Evolutionary conservation across 2,329 filamentous ascomycete genomes (phyloP).

Genomic region (Penicillium sp.): DNA sequence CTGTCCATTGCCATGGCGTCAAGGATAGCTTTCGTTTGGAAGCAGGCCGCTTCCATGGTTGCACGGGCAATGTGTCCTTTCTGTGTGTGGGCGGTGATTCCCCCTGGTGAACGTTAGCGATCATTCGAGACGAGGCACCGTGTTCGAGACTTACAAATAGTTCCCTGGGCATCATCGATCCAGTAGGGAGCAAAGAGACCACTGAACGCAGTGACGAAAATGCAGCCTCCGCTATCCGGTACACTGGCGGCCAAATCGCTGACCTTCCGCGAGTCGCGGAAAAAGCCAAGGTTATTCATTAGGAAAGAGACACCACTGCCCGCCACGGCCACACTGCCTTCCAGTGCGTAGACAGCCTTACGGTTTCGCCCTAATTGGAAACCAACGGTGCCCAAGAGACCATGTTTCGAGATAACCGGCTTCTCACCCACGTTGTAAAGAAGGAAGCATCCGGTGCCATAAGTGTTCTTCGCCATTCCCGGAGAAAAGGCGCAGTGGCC

Average conservation of each 20-base stretch:
- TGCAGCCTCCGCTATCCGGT: constrained; percentile 69
- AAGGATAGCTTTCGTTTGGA: constrained; percentile 83
- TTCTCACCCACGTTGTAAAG: constrained; percentile 79
- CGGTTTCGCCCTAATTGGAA: constrained; percentile 67
- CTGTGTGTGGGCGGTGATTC: constrained; percentile 75
- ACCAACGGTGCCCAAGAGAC: constrained; percentile 75
- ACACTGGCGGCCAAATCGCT: constrained; percentile 57
- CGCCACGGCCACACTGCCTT: constrained; percentile 74
- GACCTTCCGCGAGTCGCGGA: constrained; percentile 54
- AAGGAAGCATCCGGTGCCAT: constrained; percentile 81
- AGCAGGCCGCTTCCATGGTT: constrained; percentile 83
- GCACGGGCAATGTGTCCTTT: constrained; percentile 80
- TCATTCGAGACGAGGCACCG: background rate
- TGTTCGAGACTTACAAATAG: constrained; percentile 53
- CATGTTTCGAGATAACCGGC: constrained; percentile 75
- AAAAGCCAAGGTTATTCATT: constrained; percentile 57
- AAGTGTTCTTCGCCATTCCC: constrained; percentile 81
- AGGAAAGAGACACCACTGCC: constrained; percentile 71
- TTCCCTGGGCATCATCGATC: constrained; percentile 87
- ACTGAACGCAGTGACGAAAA: constrained; percentile 83
- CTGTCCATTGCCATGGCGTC: constrained; percentile 86
- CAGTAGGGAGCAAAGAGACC: constrained; percentile 88
- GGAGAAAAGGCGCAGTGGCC: constrained; percentile 76
- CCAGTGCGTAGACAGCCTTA: constrained; percentile 68
- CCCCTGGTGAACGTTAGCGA: constrained; percentile 43